These are phyloP conservation scores for Rhizophagus sp. DNA, from an alignment of 192 early-diverging fungal genomes.

Conservation along the genomic window DNA sequence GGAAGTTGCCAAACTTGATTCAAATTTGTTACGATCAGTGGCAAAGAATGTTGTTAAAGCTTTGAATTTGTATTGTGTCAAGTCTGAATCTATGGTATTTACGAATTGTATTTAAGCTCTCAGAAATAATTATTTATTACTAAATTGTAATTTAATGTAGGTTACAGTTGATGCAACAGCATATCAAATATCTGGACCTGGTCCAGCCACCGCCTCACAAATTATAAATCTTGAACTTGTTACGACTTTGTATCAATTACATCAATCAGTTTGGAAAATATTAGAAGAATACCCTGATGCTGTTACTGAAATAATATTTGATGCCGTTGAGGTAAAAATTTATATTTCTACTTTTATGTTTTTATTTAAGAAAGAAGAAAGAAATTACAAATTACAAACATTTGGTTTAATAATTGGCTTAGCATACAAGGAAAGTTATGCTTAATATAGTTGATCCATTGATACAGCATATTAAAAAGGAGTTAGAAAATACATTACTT, in stretches of 20 bases:
- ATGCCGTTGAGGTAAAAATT: slow-evolving; percentile 50
- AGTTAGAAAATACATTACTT: slow-evolving; percentile 53
- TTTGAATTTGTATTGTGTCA: slow-evolving; percentile 58
- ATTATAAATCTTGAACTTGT: slow-evolving; percentile 60
- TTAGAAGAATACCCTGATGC: slow-evolving; percentile 56
- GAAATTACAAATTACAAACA: slow-evolving; percentile 5
- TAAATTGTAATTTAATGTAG: not conserved
- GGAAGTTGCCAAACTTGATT: slow-evolving; percentile 66
- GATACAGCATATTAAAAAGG: slow-evolving; percentile 50
- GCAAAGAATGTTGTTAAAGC: slow-evolving; percentile 59
- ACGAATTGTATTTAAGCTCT: not conserved
- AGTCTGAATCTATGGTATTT: slow-evolving; percentile 58
- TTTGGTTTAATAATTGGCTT: slow-evolving; percentile 7
- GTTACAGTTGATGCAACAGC: slow-evolving; percentile 39
- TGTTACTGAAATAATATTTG: slow-evolving; percentile 50
- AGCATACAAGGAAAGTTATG: slow-evolving; percentile 55
- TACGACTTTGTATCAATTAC: slow-evolving; percentile 60
- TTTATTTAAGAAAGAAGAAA: slow-evolving; percentile 17
- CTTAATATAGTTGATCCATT: slow-evolving; percentile 56
- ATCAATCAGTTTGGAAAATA: slow-evolving; percentile 62
- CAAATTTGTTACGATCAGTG: slow-evolving; percentile 47
- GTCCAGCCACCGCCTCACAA: slow-evolving; percentile 46
- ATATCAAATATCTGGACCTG: slow-evolving; percentile 38
- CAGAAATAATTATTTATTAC: not conserved
- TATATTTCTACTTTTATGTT: not conserved